These are phyloP conservation scores for Hypericum androsaemum DNA, from an alignment of 345 rosid species.

Conservation along the genomic window DNA sequence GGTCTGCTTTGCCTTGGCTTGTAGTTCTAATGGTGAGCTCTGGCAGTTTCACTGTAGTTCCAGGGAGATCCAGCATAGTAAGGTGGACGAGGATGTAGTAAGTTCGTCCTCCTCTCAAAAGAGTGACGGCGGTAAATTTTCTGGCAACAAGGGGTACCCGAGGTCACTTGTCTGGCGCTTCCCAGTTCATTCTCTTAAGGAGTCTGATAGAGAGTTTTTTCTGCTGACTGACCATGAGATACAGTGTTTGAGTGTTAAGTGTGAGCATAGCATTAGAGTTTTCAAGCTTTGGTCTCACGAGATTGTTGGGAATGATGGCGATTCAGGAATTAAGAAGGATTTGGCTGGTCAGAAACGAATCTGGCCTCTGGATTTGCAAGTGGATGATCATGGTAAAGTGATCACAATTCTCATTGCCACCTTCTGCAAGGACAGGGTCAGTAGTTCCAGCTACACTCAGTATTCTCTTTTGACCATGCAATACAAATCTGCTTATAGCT, in stretches of 20 bases:
- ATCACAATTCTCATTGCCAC: constrained; percentile 82
- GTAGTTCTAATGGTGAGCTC: constrained; percentile 63
- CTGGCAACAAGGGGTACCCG: constrained; percentile 51
- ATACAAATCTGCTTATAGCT: constrained; percentile 45
- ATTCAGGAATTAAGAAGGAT: constrained; percentile 75
- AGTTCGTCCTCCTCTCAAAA: constrained; percentile 31
- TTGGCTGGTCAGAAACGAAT: constrained; percentile 86
- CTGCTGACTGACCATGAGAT: constrained; percentile 68
- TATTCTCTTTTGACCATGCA: constrained; percentile 87
- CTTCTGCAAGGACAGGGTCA: constrained; percentile 79
- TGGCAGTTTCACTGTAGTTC: constrained; percentile 68
- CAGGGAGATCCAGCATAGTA: constrained; percentile 27
- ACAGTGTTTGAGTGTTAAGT: constrained; percentile 43
- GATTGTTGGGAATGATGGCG: constrained; percentile 71
- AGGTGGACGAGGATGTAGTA: constrained; percentile 24
- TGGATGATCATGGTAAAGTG: constrained; percentile 67
- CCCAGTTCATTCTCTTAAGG: constrained; percentile 21
- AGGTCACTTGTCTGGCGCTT: constrained; percentile 71
- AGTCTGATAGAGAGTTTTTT: constrained; percentile 45
- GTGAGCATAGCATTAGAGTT: constrained; percentile 34
- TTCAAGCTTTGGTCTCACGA: constrained; percentile 69
- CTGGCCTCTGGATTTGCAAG: constrained; percentile 86
- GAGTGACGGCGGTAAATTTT: constrained; percentile 25
- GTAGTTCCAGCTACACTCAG: constrained; percentile 85
- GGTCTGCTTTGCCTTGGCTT: constrained; percentile 53